Evolutionary conservation across 306 rosid species (phyloP).

Genomic region (Castanea sativa): DNA sequence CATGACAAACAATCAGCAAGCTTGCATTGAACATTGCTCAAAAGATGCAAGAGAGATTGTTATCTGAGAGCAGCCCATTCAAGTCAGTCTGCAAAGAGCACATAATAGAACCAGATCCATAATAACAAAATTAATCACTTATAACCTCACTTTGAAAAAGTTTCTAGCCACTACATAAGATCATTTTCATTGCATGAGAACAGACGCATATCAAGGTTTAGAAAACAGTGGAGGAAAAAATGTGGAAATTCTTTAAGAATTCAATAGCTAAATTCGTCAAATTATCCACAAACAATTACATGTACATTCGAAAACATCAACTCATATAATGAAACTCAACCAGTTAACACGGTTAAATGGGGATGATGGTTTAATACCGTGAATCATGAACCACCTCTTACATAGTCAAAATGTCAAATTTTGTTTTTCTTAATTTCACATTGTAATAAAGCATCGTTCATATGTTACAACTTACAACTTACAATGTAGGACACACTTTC

Average conservation of each 20-base stretch:
- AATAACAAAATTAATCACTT: no score
- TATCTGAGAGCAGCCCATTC: background rate
- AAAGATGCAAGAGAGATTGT: background rate
- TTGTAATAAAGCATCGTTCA: background rate
- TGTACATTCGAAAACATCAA: constrained; percentile 14
- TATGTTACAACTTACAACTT: constrained; percentile 27
- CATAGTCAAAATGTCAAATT: background rate
- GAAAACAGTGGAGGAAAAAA: constrained; percentile 5
- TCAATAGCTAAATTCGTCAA: background rate
- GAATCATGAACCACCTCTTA: background rate
- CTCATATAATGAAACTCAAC: background rate
- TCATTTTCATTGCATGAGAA: background rate
- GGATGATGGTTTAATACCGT: background rate
- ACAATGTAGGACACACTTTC: constrained; percentile 25
- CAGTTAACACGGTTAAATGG: background rate
- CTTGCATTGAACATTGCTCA: background rate
- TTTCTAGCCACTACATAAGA: background rate
- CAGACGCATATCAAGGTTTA: background rate
- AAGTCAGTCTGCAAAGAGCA: background rate
- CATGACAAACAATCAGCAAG: background rate
- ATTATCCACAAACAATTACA: background rate
- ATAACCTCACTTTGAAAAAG: background rate
- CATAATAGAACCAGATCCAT: no score
- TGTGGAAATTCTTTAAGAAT: constrained; percentile 13
- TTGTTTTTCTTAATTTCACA: background rate